A percentile compares a stretch with the other conserved stretches of the same genome.
Conservation (phyloP, 805 yeast species). For the Pichia rugopelliculosa region DNA sequence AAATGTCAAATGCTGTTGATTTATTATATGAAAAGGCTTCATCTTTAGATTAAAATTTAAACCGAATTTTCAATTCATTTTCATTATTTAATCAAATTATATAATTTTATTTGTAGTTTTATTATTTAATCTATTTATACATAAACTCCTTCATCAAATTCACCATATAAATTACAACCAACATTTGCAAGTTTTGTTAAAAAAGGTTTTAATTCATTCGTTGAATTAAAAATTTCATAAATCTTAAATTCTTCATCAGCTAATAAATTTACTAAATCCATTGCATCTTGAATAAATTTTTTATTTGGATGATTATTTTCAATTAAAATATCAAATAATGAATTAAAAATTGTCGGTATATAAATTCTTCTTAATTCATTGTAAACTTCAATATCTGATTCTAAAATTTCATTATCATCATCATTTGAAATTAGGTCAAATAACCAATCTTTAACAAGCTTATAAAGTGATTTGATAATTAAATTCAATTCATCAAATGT, state of each 20-base stretch:
- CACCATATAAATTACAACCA: constrained; percentile 29
- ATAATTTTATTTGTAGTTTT: no score
- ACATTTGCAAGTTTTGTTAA: constrained; percentile 55
- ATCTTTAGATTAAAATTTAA: constrained; percentile 48
- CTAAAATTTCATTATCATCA: constrained; percentile 10
- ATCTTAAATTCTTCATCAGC: constrained; percentile 61
- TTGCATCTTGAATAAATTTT: constrained; percentile 44
- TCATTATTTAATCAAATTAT: constrained; percentile 4
- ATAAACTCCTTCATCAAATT: constrained; percentile 35
- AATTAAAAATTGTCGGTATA: constrained; percentile 66
- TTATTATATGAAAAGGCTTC: constrained; percentile 90
- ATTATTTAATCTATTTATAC: constrained; percentile 9
- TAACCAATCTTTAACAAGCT: constrained; percentile 27
- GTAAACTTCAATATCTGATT: constrained; percentile 34
- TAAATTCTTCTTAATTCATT: constrained; percentile 57
- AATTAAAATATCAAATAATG: constrained; percentile 50
- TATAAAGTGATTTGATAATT: constrained; percentile 14
- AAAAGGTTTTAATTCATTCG: constrained; percentile 30
- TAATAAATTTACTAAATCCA: constrained; percentile 51
- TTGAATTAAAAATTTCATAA: constrained; percentile 56
- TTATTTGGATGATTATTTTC: constrained; percentile 33
- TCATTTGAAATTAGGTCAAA: constrained; percentile 23
- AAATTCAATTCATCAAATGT: constrained; percentile 10
- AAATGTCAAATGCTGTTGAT: constrained; percentile 84
- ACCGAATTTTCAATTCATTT: not conserved